Base-by-base conservation (phyloP, 208 protist species). In the Sergeia podlipaevii region DNA sequence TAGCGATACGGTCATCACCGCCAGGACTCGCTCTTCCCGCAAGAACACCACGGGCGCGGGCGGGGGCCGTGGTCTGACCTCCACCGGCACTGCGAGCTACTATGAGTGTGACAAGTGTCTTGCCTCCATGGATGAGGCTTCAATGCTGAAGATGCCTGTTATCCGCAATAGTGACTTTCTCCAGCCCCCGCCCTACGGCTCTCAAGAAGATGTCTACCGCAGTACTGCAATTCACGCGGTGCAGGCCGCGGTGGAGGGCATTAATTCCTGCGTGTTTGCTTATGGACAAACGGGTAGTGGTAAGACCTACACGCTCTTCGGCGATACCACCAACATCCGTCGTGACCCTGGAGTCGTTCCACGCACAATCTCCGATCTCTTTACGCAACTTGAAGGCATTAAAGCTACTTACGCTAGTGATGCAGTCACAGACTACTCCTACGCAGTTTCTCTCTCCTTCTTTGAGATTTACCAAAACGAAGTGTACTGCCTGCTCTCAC, bases 271-370 rank as follows among this genome's bases (percentile, higher is more conserved):
- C 45, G 70, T 94, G 8, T 88, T 94, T 55, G 83, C 87, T n/a
- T 94, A 94, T 55, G 87, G 87, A 17, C 83, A 91, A 61, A 94
- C 87, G 4, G 87, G 87, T 32, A 83, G 70, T 50, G 87, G 87
- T 7, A 94, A 94, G 67, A 94, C 82, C 2, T 85, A 89, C 66
- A 91, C 86, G 27, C 65, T 95, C 23, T 90, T 92, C 42, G 88
- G 88, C 18, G 78, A 90, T 60, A 75, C 71, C 6, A 45, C 53
- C 17, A 77, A 74, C 60, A 67, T 82, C 37, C 65, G 55, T 20
- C 68, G 67, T 28, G 78, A 90, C 43, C 75, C 82, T 11, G 84
- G 84, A n/a, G 55, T 91, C 2, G 79, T 89, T n/a, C 74, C 77
- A 30, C 80, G 84, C 38, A 78, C 77, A 0, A 39, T 86, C 21